Percentiles rank a stretch among this genome's conserved stretches.
Conservation (phyloP, 2,329 filamentous ascomycete species). For the Microsporum audouinii region DNA sequence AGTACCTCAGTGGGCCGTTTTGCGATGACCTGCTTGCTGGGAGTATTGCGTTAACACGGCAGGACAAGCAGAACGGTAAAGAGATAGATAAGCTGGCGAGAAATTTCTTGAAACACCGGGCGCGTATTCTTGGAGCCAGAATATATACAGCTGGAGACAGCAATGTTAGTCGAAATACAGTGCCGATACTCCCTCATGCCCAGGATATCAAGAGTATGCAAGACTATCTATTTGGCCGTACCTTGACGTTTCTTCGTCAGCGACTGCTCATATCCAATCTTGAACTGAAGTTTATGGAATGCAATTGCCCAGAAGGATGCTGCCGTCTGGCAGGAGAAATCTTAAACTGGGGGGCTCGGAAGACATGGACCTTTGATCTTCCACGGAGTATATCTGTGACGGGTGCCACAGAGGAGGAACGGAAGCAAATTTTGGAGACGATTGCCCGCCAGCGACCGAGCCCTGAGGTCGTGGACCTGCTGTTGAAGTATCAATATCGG, state of each 20-base stretch:
- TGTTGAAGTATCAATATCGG: background rate
- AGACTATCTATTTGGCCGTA: slow-evolving; percentile 18
- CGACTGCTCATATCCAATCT: slow-evolving; percentile 14
- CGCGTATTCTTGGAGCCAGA: background rate
- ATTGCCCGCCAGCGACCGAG: slow-evolving; percentile 10
- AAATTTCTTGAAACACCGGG: background rate
- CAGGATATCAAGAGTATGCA: slow-evolving; percentile 14
- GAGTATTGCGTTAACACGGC: background rate
- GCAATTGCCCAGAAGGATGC: slow-evolving; percentile 14
- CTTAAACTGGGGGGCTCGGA: slow-evolving; percentile 14
- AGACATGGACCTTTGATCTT: slow-evolving; percentile 14
- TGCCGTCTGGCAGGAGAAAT: slow-evolving; percentile 16
- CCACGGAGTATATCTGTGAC: slow-evolving; percentile 14
- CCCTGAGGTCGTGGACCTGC: background rate
- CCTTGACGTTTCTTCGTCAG: slow-evolving; percentile 17
- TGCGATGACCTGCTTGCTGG: slow-evolving; percentile 1
- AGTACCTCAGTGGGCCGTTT: slow-evolving; percentile 13
- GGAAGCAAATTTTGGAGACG: slow-evolving; percentile 8
- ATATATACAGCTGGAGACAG: background rate
- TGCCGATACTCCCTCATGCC: slow-evolving; percentile 7
- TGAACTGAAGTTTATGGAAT: slow-evolving; percentile 15
- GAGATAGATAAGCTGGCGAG: background rate
- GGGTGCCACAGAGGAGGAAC: slow-evolving; percentile 12
- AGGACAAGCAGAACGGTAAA: background rate
- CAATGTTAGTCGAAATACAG: background rate